A percentile compares a stretch with the other conserved stretches of the same genome.
phyloP scores from a whole-genome alignment of 306 rosid species.

The Carpinus viminea region DNA sequence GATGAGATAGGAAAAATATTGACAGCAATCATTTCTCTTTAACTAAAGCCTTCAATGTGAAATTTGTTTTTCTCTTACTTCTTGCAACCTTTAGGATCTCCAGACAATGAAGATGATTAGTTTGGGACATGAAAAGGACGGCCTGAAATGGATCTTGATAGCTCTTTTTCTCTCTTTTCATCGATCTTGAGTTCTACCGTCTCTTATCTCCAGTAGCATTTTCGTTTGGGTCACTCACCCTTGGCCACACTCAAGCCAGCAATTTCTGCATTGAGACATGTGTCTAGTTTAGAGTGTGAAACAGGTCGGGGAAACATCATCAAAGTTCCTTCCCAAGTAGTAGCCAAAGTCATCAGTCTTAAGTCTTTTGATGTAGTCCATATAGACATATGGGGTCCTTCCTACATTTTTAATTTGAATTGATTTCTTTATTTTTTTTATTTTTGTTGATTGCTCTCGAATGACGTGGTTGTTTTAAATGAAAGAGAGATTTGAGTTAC shows the following conservation, averaged over 20 bases:
- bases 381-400: too few species aligned
- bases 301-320: background rate
- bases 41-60: background rate
- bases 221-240: background rate
- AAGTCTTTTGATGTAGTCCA: too few species aligned
- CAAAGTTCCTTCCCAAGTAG: background rate
- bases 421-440: too few species aligned
- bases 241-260: background rate
- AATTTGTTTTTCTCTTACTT: background rate
- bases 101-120: background rate
- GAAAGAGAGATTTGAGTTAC: too few species aligned
- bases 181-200: background rate
- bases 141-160: background rate
- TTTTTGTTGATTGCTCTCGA: too few species aligned
- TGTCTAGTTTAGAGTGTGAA: background rate
- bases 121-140: background rate
- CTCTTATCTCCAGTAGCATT: background rate
- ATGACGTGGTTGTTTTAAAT: too few species aligned
- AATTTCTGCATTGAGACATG: background rate
- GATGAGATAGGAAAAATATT: too few species aligned
- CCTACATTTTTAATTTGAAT: too few species aligned
- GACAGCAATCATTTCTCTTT: background rate
- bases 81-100: background rate
- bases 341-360: too few species aligned
- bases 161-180: background rate